A percentile compares a stretch with the other conserved stretches of the same genome.
Conservation (phyloP, 305 asterid species). For the Rubia peregrina region DNA sequence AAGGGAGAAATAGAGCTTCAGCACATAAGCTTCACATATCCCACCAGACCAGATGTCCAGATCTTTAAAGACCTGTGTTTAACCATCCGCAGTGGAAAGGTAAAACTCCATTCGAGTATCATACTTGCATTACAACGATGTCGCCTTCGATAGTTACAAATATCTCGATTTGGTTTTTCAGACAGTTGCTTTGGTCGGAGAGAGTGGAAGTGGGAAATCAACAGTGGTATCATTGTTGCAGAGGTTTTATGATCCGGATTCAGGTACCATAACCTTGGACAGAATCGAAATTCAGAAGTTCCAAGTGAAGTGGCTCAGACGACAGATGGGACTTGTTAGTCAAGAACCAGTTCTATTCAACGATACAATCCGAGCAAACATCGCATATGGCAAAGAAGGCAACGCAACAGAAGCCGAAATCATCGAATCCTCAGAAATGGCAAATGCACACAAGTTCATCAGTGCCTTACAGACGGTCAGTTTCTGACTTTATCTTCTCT, state of each 20-base stretch:
- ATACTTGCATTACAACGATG: background rate
- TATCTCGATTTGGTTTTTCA: slow-evolving; percentile 18
- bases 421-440: slow-evolving; percentile 58
- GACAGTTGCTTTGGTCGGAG: slow-evolving; percentile 88
- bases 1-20: slow-evolving; percentile 73
- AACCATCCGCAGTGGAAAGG: slow-evolving; percentile 79
- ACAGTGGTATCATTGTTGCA: slow-evolving; percentile 68
- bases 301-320: slow-evolving; percentile 74
- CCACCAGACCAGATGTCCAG: slow-evolving; percentile 69
- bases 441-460: slow-evolving; percentile 90
- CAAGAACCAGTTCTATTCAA: slow-evolving; percentile 83
- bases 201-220: slow-evolving; percentile 93
- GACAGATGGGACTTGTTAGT: slow-evolving; percentile 85
- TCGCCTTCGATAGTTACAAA: background rate
- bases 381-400: slow-evolving; percentile 74
- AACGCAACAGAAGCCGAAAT: slow-evolving; percentile 72
- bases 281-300: slow-evolving; percentile 58
- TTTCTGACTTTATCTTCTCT: background rate
- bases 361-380: slow-evolving; percentile 76
- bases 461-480: slow-evolving; percentile 47
- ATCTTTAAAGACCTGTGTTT: slow-evolving; percentile 62
- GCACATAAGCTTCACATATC: slow-evolving; percentile 67
- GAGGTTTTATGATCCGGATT: slow-evolving; percentile 78
- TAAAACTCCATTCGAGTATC: slow-evolving; percentile 12
- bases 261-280: slow-evolving; percentile 61